Conservation (phyloP, 2,329 filamentous ascomycete species). For the Aphanoascus verrucosus region DNA sequence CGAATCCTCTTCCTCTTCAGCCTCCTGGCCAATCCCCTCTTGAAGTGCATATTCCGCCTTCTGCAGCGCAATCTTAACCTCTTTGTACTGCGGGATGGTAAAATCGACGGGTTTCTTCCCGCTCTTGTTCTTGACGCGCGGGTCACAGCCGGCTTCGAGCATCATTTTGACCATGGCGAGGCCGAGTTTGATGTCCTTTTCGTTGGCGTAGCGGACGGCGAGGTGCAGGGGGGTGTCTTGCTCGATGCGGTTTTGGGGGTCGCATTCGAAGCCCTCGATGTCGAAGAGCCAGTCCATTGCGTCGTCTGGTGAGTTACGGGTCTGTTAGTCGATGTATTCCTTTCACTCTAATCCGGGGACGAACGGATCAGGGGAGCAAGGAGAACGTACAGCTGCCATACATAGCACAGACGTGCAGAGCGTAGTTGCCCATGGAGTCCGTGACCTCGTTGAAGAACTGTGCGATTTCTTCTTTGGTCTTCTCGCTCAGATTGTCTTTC, state of each 20-base stretch:
- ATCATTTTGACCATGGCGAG: constrained; percentile 41
- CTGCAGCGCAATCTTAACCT: constrained; percentile 33
- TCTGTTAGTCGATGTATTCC: not conserved
- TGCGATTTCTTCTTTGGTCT: constrained; percentile 54
- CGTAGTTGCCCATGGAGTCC: constrained; percentile 76
- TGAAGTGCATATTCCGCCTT: constrained; percentile 39
- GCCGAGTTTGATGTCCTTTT: constrained; percentile 36
- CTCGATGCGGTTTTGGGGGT: constrained; percentile 38
- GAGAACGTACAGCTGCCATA: constrained; percentile 65
- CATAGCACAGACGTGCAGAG: constrained; percentile 78
- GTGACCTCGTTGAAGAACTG: constrained; percentile 73
- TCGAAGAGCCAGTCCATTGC: constrained; percentile 40
- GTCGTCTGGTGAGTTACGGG: constrained; percentile 28
- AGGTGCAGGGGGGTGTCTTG: constrained; percentile 38
- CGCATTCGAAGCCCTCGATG: constrained; percentile 40
- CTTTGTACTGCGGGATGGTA: constrained; percentile 33
- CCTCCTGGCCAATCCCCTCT: constrained; percentile 32
- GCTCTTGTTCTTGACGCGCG: constrained; percentile 39
- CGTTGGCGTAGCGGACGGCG: constrained; percentile 38
- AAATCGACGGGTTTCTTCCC: constrained; percentile 38
- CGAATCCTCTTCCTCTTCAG: constrained; percentile 26
- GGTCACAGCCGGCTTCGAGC: constrained; percentile 40
- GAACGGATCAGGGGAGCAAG: not conserved
- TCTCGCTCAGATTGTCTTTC: constrained; percentile 44
- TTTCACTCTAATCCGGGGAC: too few species aligned